Evolutionary conservation across 1,284 basidiomycete species (phyloP).

Genomic region (Apiotrichum sp.): DNA sequence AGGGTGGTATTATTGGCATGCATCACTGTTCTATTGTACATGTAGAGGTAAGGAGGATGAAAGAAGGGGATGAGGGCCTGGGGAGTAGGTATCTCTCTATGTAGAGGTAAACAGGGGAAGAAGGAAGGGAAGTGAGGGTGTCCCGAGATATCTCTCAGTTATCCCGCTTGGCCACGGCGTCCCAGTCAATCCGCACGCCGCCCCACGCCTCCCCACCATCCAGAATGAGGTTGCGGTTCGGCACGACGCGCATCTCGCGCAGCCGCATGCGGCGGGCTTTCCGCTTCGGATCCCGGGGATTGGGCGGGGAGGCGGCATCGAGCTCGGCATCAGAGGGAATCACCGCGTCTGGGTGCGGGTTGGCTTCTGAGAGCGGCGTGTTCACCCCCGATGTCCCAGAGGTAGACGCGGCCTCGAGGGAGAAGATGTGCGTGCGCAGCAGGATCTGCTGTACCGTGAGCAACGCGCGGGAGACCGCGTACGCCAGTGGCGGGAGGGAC

Average conservation of each 20-base stretch:
- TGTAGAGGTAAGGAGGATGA: not conserved
- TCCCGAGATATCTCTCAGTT: not conserved
- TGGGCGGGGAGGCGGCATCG: conserved; percentile 49
- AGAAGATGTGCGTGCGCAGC: conserved; percentile 58
- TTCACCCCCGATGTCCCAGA: conserved; percentile 24
- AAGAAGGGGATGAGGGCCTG: not conserved
- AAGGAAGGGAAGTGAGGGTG: too few species aligned
- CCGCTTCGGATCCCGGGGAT: conserved; percentile 56
- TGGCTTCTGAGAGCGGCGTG: conserved; percentile 17
- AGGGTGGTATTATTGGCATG: not conserved
- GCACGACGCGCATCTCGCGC: conserved; percentile 72
- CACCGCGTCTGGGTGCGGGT: conserved; percentile 14
- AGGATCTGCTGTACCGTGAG: conserved; percentile 82
- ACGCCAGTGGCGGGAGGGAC: conserved; percentile 49
- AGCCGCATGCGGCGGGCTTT: conserved; percentile 66
- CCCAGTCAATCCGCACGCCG: conserved; percentile 31
- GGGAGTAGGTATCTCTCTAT: not conserved
- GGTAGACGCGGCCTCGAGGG: conserved; percentile 9
- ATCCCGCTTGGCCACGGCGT: not conserved
- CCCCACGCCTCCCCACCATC: conserved; percentile 36
- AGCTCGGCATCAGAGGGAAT: conserved; percentile 62
- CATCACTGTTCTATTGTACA: conserved; percentile 3
- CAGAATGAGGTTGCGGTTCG: conserved; percentile 53
- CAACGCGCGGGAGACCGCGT: conserved; percentile 64
- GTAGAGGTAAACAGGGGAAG: too few species aligned